Base-by-base conservation (phyloP, 2,329 filamentous ascomycete species). In the Fusarium sp. region DNA sequence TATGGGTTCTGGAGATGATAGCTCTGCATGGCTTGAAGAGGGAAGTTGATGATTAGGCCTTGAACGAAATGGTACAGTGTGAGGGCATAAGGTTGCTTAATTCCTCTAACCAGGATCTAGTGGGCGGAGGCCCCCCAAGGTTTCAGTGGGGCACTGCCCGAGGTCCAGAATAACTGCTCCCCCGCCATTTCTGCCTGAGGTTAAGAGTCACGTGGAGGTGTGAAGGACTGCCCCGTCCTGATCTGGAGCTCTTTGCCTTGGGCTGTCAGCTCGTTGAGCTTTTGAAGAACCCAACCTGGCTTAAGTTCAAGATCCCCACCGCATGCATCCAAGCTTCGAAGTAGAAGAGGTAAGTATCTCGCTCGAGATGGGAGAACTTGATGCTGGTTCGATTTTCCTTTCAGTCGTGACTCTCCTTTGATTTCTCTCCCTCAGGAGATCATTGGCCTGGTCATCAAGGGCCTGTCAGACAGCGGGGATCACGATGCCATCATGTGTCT, bases 371-470 rank as follows among this genome's bases (percentile, higher is more conserved):
- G 13, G 5, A 3, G 1, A 15, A 2, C 10, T 7, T 49, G 13
- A 2, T 15, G 21, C 52, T 57, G 10, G 47, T 17, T n/a, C 17
- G 4, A 15, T n/a, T 8, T 9, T 4, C 7, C n/a, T n/a, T n/a
- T n/a, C n/a, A 50, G 50, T 15, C 10, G 15, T 10, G 13, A 19
- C n/a, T 51, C 45, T 15, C 47, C 22, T 33, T 9, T 69, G 7
- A 22, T 51, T 10, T 24, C 10, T 9, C 43, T 69, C 6, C 63
- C 65, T 3, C 51, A 57, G 10, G 49, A 64, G 31, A 21, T 67
- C 7, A 24, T 68, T 7, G 50, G 60, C n/a, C 21, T 13, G 22
- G 47, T 68, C 11, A n/a, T 50, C 15, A 6, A 7, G 7, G 3
- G 24, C 7, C 17, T 68, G 3, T 11, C 38, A 1, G 28, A 51